Base-by-base conservation (phyloP, 768 basidiomycete genomes). In the Gelatoporia subvermispora region DNA sequence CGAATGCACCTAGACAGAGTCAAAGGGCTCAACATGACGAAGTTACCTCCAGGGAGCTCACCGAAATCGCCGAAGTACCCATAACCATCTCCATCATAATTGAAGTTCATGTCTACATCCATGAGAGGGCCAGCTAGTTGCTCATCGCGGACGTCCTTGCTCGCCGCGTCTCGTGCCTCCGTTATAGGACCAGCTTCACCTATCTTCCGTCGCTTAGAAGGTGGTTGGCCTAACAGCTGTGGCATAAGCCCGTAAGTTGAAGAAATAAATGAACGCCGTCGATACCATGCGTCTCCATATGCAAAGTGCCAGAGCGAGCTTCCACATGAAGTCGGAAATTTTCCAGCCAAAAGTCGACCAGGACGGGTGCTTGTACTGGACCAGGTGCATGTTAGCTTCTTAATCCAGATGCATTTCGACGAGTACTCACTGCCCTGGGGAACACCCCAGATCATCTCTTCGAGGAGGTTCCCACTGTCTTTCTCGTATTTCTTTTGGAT, bases 311-410 rank as follows among this genome's bases (percentile, higher is more conserved):
- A 1, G 77, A 75, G 45, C 78, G 76, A 20, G 84, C 75, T 59
- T 85, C 79, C 2, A 88, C 76, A 57, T 85, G 85, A 1, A 82
- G 70, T 57, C 77, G 85, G 66, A 87, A 82, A 56, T 77, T 84
- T 47, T 79, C 75, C 49, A 78, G 68, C 89, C 89, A 92, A 57
- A 91, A 88, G 48, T 84, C 76, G 0, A 79, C 71, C 37, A 92
- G 64, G n/a, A 73, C 74, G 42, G 77, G 77, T 1, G 84, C 84
- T 52, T 78, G 71, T 45, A 90, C 89, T 89, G 49, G 20, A 22
- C 36, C 16, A 31, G 23, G 13, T 16, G 20, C 28, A 45, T 37
- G 17, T 25, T 4, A 4, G 2, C 28, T 9, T 16, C 21, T 25
- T 42, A 18, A 20, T 34, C 31, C 37, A 37, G 10, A 16, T 16